Evolutionary conservation across 2,329 filamentous ascomycete species (phyloP), one percentile per base, ranked within the genome.

Genomic region (Passalora sequoiae): DNA sequence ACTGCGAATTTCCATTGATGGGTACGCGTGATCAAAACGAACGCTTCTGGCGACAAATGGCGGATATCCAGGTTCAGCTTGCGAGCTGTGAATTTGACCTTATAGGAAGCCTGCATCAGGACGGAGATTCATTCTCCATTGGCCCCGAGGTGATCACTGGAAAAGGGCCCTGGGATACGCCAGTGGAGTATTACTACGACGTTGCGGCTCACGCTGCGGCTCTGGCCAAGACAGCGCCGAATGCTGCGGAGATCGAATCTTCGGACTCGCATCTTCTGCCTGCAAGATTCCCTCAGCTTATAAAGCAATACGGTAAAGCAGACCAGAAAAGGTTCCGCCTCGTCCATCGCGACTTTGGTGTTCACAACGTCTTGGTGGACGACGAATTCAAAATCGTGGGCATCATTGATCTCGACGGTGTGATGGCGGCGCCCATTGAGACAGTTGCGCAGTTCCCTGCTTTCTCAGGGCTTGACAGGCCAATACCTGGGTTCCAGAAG

Each of bases 361-460:
- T 25, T 10, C 41, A 44, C 37, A 48, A 48, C 20, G 40, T 48
- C 3, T 38, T 48, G 12, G 45, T 48, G 19, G 25, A 48, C 32
- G 21, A 44, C n/a, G 19, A 37, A 3, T 41, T 48, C 32, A 25
- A 48, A 9, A 41, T 48, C 27, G 22, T 48, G 5, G 45, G 31
- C 12, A n/a, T 48, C 7, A 44, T 48, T 10, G 45, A 41, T 29
- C 19, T 48, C 24, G 37, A 41, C 16, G 27, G 32, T 20, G 31
- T 40, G 17, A 44, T 48, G 27, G 30, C 32, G 1, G 45, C 45
- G 6, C 37, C 45, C 0, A 31, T 40, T 6, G 45, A 40, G 16
- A 12, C 32, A 8, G 45, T 38, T 4, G 45, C 40, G 5, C 40
- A 44, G 9, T 22, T 47, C 1, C 40, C 44, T 2, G 4, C 17